Conservation (phyloP, 495 filamentous ascomycete genomes). For the Penicillium parvum region DNA sequence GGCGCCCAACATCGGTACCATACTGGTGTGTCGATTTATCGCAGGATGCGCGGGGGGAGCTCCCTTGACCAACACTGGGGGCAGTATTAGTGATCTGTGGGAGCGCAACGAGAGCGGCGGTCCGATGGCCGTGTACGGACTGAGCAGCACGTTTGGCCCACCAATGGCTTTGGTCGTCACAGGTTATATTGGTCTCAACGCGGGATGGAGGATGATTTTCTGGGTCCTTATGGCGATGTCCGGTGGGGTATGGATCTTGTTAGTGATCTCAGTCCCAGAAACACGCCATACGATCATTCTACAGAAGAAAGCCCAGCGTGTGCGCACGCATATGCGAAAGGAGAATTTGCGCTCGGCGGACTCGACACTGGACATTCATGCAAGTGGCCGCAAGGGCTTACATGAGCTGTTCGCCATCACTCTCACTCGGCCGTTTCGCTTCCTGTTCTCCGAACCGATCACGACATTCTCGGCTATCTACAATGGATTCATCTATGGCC, state of each 20-base stretch:
- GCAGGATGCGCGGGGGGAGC: constrained; percentile 51
- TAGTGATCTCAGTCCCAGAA: constrained; percentile 38
- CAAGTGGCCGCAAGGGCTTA: constrained; percentile 43
- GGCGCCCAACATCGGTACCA: constrained; percentile 47
- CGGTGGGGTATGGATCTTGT: constrained; percentile 39
- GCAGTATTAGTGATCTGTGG: constrained; percentile 38
- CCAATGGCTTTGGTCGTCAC: constrained; percentile 41
- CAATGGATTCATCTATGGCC: constrained; percentile 61
- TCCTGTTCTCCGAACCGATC: constrained; percentile 52
- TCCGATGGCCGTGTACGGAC: constrained; percentile 54
- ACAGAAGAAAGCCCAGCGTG: constrained; percentile 46
- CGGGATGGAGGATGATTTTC: constrained; percentile 38
- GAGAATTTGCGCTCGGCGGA: constrained; percentile 46
- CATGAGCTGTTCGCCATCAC: constrained; percentile 57
- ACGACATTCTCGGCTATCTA: constrained; percentile 49
- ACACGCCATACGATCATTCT: constrained; percentile 47
- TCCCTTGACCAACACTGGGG: constrained; percentile 46
- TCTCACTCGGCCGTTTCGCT: constrained; percentile 42
- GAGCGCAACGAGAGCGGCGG: constrained; percentile 51
- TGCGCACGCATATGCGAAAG: constrained; percentile 46
- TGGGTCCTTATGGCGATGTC: constrained; percentile 46
- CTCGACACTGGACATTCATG: constrained; percentile 33
- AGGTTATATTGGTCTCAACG: constrained; percentile 37
- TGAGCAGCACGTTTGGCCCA: constrained; percentile 37
- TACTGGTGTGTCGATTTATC: constrained; percentile 55